Evolutionary conservation across 177 flowering plant genomes (phyloP).

Genomic region (Vitis hybrid): DNA sequence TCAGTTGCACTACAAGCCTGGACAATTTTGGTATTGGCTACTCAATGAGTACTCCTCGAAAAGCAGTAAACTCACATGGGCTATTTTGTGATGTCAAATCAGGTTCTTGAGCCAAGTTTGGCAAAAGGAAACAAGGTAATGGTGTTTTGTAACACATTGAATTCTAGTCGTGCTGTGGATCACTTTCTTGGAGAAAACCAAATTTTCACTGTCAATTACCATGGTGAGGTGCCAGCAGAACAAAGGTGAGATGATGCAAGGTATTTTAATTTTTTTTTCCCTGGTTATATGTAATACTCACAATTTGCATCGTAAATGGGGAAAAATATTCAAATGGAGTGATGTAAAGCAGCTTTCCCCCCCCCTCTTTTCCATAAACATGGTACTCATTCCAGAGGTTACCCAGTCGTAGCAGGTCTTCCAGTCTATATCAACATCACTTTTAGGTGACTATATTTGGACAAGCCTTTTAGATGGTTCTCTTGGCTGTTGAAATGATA

Average conservation of each 20-base stretch:
- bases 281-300: not conserved
- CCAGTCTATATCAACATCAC: too few relatives aligned
- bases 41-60: too few relatives aligned
- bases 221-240: conserved; percentile 97
- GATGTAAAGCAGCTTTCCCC: not conserved
- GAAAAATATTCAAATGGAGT: not conserved
- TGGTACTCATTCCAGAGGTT: not conserved
- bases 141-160: conserved; percentile 97
- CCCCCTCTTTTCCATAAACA: not conserved
- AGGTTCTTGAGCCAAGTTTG: conserved; percentile 99
- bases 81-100: conserved; percentile 17
- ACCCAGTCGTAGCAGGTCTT: not conserved
- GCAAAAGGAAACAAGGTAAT: conserved; percentile 90
- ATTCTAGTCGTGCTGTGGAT: conserved; percentile 97
- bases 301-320: not conserved
- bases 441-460: not conserved
- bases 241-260: conserved; percentile 59
- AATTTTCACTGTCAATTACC: conserved; percentile 89
- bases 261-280: not conserved
- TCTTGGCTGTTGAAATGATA: too few relatives aligned
- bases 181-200: conserved; percentile 90
- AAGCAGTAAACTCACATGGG: not conserved
- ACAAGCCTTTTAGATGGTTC: too few relatives aligned
- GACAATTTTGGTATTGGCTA: too few relatives aligned
- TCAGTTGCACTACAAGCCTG: too few relatives aligned